Evolutionary conservation across 495 filamentous ascomycete species (phyloP), one percentile per base, ranked within the genome.

Genomic region (Lasiosphaeriaceae sp.): DNA sequence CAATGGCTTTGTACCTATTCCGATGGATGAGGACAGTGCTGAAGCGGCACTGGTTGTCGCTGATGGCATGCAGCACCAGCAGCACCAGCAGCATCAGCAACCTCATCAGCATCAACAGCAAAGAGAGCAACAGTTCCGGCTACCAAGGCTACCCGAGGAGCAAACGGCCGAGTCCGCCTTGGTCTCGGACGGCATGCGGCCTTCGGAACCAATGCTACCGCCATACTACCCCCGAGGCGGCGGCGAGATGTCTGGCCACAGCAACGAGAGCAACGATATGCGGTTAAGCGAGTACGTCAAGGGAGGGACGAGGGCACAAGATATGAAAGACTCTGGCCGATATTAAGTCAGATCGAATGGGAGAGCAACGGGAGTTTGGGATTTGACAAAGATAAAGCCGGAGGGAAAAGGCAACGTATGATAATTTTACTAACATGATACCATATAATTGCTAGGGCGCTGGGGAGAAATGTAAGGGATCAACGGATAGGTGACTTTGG

Each of bases 241-340:
- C 29, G 41, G 56, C n/a, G 54, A 57, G 31, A 75, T 74, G 72
- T 51, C 52, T 5, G 72, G 71, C n/a, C 71, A 75, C 41, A 67
- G 63, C 39, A 50, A 54, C 24, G 68, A 71, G 55, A 61, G 57
- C 16, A 72, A 73, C 44, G 70, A 75, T 34, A 66, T 73, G 67
- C 60, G 69, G 20, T 54, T 73, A 52, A 72, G 69, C 54, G 72
- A 62, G 0, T 73, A 75, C 29, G 67, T 74, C 41, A 74, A 74
- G 47, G 71, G 71, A 14, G 58, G 66, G 52, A 69, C 68, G 22
- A 56, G 71, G 44, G 70, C 71, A 44, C 70, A 74, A 58, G 56
- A 64, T 5, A 68, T 72, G 66, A 72, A 74, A 52, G 68, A 71
- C 53, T 63, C 60, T 8, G 68, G 66, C 9, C 11, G 56, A 20